Conservation (phyloP, 345 rosid genomes). For the Gossypioides kirkii region DNA sequence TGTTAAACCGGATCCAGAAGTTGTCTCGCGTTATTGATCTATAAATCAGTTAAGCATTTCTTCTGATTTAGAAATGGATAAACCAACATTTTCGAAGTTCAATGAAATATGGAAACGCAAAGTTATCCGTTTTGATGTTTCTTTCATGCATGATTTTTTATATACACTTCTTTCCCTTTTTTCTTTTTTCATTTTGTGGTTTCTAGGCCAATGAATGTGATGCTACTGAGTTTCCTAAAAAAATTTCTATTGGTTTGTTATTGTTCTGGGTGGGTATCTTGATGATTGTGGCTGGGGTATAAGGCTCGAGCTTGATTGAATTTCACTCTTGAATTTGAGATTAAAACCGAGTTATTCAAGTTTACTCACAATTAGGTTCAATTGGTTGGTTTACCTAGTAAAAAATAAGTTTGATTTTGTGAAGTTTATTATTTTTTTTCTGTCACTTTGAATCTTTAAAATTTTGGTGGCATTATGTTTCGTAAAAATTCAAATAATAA, state of each 20-base stretch:
- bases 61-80: constrained; percentile 1
- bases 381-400: too few relatives aligned
- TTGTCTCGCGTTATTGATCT: constrained; percentile 93
- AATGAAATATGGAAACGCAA: not conserved
- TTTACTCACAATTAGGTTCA: too few relatives aligned
- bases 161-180: not conserved
- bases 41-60: constrained; percentile 30
- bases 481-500: too few relatives aligned
- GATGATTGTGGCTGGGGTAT: not conserved
- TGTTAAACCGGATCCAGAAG: constrained; percentile 95
- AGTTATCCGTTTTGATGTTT: not conserved
- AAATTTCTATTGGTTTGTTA: not conserved
- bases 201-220: not conserved
- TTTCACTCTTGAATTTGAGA: too few relatives aligned
- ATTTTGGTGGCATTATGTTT: too few relatives aligned
- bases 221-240: not conserved
- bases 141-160: not conserved
- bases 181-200: not conserved
- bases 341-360: too few relatives aligned
- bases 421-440: too few relatives aligned
- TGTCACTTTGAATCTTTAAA: too few relatives aligned
- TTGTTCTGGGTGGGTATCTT: not conserved
- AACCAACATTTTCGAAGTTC: not conserved
- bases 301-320: not conserved
- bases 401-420: too few relatives aligned